Evolutionary conservation across 768 basidiomycete genomes (phyloP), one percentile per base, ranked within the genome.

Genomic region (Trametes coccinea): DNA sequence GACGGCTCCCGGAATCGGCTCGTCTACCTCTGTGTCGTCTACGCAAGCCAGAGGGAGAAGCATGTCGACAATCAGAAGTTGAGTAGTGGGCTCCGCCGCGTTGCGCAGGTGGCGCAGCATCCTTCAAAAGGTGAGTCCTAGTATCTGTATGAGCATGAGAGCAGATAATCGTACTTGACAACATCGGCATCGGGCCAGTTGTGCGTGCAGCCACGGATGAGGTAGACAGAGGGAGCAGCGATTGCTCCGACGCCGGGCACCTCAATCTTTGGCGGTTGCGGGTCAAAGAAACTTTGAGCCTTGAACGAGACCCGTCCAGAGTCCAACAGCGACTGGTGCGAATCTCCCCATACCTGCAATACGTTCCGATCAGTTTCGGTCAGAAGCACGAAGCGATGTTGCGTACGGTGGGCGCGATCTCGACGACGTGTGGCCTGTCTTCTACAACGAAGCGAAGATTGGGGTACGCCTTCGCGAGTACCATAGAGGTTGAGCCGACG

Each of bases 351-450:
- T 30, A 56, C n/a, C 61, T 62, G 34, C n/a, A 37, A 14, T 7
- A n/a, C 2, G 10, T 13, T 1, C 30, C 4, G 10, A 16, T 11
- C 33, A 1, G 10, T 10, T 22, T 22, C 1, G 33, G 10, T 27
- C 34, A 40, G 14, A 44, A 3, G 30, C 31, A 13, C 6, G 9
- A 17, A 2, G 22, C 4, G 11, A 11, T 48, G 53, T 17, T 8
- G 27, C 54, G 30, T 10, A 59, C 64, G 47, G 57, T 43, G 6
- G 65, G 56, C 2, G 81, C 84, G 63, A 84, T 79, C 39, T 76
- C 74, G 6, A 61, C 56, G n/a, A 57, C 59, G n/a, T 56, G 59
- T 7, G 46, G 34, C 5, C 63, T 53, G 44, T 67, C 64, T 29
- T 67, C 48, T 2, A 67, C 60, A 22, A 67, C 44, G 57, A 65